Evolutionary conservation across 257 asterid genomes (phyloP).

Genomic region (Solanum medicagineum): DNA sequence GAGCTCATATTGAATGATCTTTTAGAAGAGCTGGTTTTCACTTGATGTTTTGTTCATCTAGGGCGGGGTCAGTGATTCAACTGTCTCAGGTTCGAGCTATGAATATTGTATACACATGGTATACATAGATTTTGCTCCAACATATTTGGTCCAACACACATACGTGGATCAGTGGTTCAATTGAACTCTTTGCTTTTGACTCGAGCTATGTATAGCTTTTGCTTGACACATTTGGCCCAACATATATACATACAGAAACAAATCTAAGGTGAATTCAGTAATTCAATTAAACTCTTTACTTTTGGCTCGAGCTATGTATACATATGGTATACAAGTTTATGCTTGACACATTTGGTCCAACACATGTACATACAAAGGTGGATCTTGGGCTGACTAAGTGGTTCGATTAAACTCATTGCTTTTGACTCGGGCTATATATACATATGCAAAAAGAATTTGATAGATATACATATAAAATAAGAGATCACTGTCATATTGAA

Average conservation of each 20-base stretch:
- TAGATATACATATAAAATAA: background rate
- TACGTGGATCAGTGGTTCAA: background rate
- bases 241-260: background rate
- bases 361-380: background rate
- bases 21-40: constrained; percentile 32
- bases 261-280: background rate
- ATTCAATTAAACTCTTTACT: background rate
- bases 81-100: background rate
- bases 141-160: background rate
- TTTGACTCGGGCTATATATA: background rate
- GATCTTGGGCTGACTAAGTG: background rate
- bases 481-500: background rate
- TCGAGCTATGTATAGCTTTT: background rate
- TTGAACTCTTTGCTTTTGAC: background rate
- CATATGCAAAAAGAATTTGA: background rate
- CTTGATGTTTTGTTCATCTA: background rate
- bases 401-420: background rate
- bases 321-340: background rate
- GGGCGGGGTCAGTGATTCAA: background rate
- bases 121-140: background rate
- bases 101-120: background rate
- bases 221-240: background rate
- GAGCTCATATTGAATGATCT: constrained; percentile 59
- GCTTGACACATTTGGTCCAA: background rate
- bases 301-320: background rate